phyloP scores from a whole-genome alignment of 805 yeast genomes.

The Metschnikowia borealis region DNA sequence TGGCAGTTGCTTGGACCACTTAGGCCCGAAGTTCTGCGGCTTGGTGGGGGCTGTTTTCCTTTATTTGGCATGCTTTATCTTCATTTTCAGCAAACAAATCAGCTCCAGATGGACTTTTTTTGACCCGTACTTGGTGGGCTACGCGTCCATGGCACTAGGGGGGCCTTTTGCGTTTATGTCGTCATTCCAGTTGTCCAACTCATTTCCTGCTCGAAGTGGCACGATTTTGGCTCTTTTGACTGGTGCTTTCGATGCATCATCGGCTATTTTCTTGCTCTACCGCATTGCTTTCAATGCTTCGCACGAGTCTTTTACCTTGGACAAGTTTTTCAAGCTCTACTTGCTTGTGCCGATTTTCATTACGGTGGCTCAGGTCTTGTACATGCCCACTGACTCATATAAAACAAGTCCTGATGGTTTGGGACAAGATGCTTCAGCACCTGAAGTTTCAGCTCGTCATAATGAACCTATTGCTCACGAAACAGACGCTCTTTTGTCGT shows the following conservation, averaged over 20 bases:
- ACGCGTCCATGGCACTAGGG: conserved; percentile 51
- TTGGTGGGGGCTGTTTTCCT: conserved; percentile 47
- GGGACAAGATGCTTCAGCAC: too few relatives aligned
- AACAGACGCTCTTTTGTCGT: conserved; percentile 24
- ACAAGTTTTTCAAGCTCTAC: conserved; percentile 44
- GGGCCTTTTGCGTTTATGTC: conserved; percentile 57
- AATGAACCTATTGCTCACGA: conserved; percentile 11
- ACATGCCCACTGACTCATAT: conserved; percentile 52
- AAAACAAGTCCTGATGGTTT: conserved; percentile 29
- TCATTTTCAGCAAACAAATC: conserved; percentile 37
- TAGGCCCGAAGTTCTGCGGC: conserved; percentile 53
- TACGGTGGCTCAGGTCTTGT: conserved; percentile 38
- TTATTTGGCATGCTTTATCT: conserved; percentile 42
- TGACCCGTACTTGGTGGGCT: conserved; percentile 53
- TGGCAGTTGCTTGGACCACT: conserved; percentile 46
- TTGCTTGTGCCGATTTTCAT: conserved; percentile 49
- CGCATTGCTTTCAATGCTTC: conserved; percentile 35
- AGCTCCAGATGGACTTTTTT: conserved; percentile 19
- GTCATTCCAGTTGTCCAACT: conserved; percentile 53
- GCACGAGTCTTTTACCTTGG: conserved; percentile 34
- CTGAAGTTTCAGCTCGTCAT: too few relatives aligned
- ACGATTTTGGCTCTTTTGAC: conserved; percentile 50
- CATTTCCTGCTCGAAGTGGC: conserved; percentile 53
- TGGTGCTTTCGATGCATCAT: conserved; percentile 58
- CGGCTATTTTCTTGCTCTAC: conserved; percentile 51